Evolutionary conservation across 2,329 filamentous ascomycete genomes (phyloP), one percentile per base, ranked within the genome.

Genomic region (Lojkania enalia): DNA sequence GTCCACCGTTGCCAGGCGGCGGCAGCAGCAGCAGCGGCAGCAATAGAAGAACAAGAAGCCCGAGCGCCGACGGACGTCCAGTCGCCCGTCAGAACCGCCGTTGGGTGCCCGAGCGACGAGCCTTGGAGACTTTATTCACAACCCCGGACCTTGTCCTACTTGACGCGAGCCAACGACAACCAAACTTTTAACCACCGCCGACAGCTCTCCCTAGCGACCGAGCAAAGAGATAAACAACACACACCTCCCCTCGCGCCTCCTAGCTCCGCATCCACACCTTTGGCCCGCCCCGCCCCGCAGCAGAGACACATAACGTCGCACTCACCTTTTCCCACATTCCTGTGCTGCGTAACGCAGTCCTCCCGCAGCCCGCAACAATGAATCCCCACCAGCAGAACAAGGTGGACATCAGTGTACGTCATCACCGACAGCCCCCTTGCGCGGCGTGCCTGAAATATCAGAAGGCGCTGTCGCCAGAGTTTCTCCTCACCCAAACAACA

Each of bases 371-470:
- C 55, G 52, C 57, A 57, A 61, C 53, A 56, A 95, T 97, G 90
- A 96, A 96, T 73, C 92, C 92, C 61, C 90, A 91, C 72, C 89
- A 96, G 80, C 91, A 95, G 82, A 96, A 96, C 81, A 97, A 99
- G 80, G 82, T 97, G 65, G 94, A 99, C 75, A 81, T 96, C 75
- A 91, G 82, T 79, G 94, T 96, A 77, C 77, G 88, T 82, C 52
- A 57, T 56, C 43, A 23, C 20, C 35, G 9, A 33, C 15, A 27
- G 46, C 50, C 52, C 48, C 57, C 46, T 50, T 55, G 31, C 43
- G 39, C 38, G 20, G 27, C 31, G 16, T 16, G 12, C 19, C 41
- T 49, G 51, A 51, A 23, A 46, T 50, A 36, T 6, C 20, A 36
- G 46, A 49, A 39, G 4, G n/a, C 14, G n/a, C 7, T 33, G 15